A percentile compares a stretch with the other conserved stretches of the same genome.
phyloP scores from a whole-genome alignment of 2,329 filamentous ascomycete genomes.

The Bipolaris bicolor region DNA sequence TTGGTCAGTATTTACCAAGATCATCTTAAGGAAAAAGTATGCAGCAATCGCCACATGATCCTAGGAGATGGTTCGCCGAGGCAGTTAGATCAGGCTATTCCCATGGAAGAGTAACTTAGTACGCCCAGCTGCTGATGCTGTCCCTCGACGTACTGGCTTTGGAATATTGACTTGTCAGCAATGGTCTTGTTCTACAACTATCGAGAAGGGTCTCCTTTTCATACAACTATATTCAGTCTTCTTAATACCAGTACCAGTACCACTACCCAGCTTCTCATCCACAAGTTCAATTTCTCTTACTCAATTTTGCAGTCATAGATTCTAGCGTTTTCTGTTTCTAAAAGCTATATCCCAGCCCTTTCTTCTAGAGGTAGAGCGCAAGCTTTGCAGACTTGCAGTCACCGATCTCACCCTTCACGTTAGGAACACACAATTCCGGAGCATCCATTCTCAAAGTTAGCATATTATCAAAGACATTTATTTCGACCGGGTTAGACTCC shows the following conservation, averaged over 20 bases:
- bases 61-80: constrained; percentile 11
- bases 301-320: not conserved
- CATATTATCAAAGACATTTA: constrained; percentile 33
- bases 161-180: not conserved
- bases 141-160: not conserved
- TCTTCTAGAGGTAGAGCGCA: constrained; percentile 21
- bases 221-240: not conserved
- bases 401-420: constrained; percentile 8
- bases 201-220: not conserved
- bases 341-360: constrained; percentile 9
- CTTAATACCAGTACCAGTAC: not conserved
- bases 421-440: constrained; percentile 15
- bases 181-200: constrained; percentile 11
- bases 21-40: not conserved
- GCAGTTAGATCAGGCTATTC: constrained; percentile 7
- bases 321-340: constrained; percentile 1
- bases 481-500: constrained; percentile 29
- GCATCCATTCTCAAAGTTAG: constrained; percentile 13
- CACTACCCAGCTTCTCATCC: not conserved
- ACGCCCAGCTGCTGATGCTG: not conserved
- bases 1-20: not conserved
- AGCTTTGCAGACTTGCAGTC: constrained; percentile 19
- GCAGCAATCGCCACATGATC: not conserved
- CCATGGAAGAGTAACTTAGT: constrained; percentile 7
- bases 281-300: not conserved